Base-by-base conservation (phyloP, 306 rosid genomes). In the Luffa aegyptiaca region DNA sequence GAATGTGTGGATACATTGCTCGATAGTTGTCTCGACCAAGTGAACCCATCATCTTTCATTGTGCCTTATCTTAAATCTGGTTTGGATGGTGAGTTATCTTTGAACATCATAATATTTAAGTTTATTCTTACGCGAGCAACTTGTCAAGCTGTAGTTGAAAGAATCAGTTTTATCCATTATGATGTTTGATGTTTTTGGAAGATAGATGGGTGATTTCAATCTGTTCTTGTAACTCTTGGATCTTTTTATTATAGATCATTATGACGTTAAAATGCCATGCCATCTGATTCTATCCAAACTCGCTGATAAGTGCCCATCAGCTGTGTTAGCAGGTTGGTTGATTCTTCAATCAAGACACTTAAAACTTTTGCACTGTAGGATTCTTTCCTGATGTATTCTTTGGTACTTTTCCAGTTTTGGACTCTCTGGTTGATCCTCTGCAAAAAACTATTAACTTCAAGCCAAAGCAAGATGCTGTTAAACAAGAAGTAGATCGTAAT, bases 231-330 rank as follows among this genome's bases (percentile, higher is more conserved):
- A 11, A 56, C 53, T n/a, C 3, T 14, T 10, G 36, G 37, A 59
- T 58, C 46, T 14, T 42, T 18, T 62, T 82, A 80, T 86, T 80
- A 70, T 90, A 96, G 99, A 93, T 87, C 99, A 96, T 81, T 96
- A 96, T 48, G 99, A 96, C 83, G 99, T 96, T 68, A 96, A 96
- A 87, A 96, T 96, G 99, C 98, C 99, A 78, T 96, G 99, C 85
- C 99, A 96, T 84, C 93, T 96, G 79, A 96, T 96, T 79, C 98
- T 96, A 78, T 91, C 99, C 21, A 96, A 93, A 85, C 92, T 96
- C 41, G 97, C 99, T 0, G 99, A 93, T 55, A 96, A 96, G 84
- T 96, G 99, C 75, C 98, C 99, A 39, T 90, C 98, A 80, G 97
- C 99, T 59, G 97, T 93, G 48, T 83, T 93, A 66, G 99, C 98